A percentile compares a stretch with the other conserved stretches of the same genome.
Evolutionary conservation across 2,329 filamentous ascomycete genomes (phyloP).

Genomic region (Colletotrichum camelliae): DNA sequence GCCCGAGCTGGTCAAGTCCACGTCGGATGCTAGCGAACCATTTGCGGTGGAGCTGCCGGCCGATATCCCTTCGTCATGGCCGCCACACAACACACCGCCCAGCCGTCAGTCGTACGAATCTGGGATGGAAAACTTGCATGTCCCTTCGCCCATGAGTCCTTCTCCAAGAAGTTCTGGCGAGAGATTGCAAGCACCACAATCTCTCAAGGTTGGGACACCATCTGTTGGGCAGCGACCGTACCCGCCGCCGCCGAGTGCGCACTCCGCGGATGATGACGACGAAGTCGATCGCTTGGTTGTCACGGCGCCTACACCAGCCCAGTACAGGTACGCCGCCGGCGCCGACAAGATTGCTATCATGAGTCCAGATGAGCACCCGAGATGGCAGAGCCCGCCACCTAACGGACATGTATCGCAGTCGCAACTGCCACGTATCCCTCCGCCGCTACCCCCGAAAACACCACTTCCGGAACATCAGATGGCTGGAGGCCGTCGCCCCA

Average conservation of each 20-base stretch:
- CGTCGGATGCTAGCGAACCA: slow-evolving; percentile 47
- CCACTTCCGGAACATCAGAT: slow-evolving; percentile 63
- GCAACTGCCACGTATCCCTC: slow-evolving; percentile 49
- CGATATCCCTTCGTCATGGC: slow-evolving; percentile 50
- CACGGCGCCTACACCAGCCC: slow-evolving; percentile 61
- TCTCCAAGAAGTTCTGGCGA: slow-evolving; percentile 60
- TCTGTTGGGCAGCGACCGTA: slow-evolving; percentile 27
- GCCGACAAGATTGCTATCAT: slow-evolving; percentile 73
- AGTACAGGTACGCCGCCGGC: slow-evolving; percentile 62
- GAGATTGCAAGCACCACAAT: slow-evolving; percentile 38
- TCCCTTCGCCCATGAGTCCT: slow-evolving; percentile 36
- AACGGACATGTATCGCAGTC: slow-evolving; percentile 24
- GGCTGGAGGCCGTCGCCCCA: slow-evolving; percentile 37
- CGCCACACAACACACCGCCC: slow-evolving; percentile 37
- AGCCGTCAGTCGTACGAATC: slow-evolving; percentile 64
- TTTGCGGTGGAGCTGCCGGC: slow-evolving; percentile 65
- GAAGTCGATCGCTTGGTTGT: slow-evolving; percentile 60
- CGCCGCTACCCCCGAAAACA: slow-evolving; percentile 79
- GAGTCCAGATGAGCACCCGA: slow-evolving; percentile 63
- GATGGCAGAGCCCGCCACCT: slow-evolving; percentile 35
- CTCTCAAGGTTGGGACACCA: slow-evolving; percentile 32
- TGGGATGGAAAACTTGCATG: slow-evolving; percentile 53
- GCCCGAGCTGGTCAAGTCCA: slow-evolving; percentile 49
- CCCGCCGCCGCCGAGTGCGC: slow-evolving; percentile 35
- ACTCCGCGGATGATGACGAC: slow-evolving; percentile 31